phyloP scores from a whole-genome alignment of 2,329 filamentous ascomycete genomes.

The Paecilomyces variotii region DNA sequence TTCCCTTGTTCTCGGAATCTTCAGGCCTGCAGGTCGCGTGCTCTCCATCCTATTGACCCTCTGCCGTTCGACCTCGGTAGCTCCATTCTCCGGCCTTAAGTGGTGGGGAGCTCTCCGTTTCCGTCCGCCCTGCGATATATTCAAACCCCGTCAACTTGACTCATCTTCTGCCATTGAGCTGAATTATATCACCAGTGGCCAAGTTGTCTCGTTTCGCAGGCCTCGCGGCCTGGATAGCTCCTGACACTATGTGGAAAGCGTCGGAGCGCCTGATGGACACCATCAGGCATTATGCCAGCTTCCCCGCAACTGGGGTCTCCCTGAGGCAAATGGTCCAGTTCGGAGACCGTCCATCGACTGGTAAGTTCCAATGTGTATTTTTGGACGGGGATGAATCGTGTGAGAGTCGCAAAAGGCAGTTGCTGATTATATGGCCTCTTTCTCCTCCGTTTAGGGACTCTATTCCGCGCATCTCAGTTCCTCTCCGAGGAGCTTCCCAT shows the following conservation, averaged over 20 bases:
- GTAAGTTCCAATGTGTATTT: constrained; percentile 40
- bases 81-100: background rate
- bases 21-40: background rate
- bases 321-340: constrained; percentile 99
- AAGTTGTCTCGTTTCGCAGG: background rate
- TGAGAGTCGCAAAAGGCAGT: background rate
- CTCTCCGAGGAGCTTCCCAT: constrained; percentile 97
- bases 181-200: background rate
- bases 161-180: background rate
- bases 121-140: constrained; percentile 6
- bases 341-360: constrained; percentile 83
- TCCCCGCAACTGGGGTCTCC: constrained; percentile 92
- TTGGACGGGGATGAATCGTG: background rate
- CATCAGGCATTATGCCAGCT: constrained; percentile 94
- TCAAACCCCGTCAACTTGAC: background rate
- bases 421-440: background rate
- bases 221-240: constrained; percentile 7
- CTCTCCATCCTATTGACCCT: background rate
- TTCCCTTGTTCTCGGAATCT: background rate
- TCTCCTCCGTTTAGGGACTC: constrained; percentile 56
- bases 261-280: constrained; percentile 88
- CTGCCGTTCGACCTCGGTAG: constrained; percentile 9
- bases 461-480: constrained; percentile 97
- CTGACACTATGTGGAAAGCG: constrained; percentile 74
- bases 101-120: constrained; percentile 10